phyloP scores from a whole-genome alignment of 1,284 basidiomycete species.

The Mycena citricolor region DNA sequence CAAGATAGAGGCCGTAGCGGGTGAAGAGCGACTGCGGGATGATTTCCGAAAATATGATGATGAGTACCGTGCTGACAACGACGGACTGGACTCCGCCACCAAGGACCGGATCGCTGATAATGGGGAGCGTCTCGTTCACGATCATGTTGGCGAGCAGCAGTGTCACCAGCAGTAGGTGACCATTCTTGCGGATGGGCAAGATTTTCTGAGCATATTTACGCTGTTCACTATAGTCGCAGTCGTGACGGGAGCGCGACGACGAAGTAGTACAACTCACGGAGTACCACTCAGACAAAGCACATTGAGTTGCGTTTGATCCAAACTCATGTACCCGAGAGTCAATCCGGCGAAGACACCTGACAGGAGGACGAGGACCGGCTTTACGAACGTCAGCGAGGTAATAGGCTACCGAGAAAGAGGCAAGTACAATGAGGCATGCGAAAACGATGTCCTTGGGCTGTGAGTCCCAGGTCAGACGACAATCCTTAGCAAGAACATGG shows the following conservation, averaged over 20 bases:
- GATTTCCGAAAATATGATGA: constrained; percentile 90
- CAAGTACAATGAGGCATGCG: constrained; percentile 45
- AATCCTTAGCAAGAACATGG: not conserved
- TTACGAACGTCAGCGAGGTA: constrained; percentile 1
- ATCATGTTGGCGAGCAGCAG: constrained; percentile 87
- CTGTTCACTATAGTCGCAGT: constrained; percentile 54
- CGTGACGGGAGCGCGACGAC: not conserved
- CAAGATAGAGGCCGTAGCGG: constrained; percentile 88
- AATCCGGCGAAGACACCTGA: constrained; percentile 64
- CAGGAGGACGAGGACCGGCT: constrained; percentile 57
- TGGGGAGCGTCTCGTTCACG: constrained; percentile 87
- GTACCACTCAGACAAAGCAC: constrained; percentile 85
- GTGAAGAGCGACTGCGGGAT: constrained; percentile 92
- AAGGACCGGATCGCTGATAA: constrained; percentile 86
- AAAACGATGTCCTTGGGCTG: constrained; percentile 42
- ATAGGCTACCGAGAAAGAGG: too few species aligned
- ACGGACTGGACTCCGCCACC: constrained; percentile 84
- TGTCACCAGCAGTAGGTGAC: constrained; percentile 81
- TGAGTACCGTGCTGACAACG: constrained; percentile 80
- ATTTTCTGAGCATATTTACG: constrained; percentile 82
- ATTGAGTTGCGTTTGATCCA: constrained; percentile 89
- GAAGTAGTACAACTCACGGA: constrained; percentile 54
- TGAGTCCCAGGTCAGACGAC: constrained; percentile 1
- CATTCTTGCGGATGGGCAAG: constrained; percentile 83
- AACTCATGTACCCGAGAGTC: constrained; percentile 89